phyloP scores from a whole-genome alignment of 1,284 basidiomycete genomes.

The Cryptococcus sp. region DNA sequence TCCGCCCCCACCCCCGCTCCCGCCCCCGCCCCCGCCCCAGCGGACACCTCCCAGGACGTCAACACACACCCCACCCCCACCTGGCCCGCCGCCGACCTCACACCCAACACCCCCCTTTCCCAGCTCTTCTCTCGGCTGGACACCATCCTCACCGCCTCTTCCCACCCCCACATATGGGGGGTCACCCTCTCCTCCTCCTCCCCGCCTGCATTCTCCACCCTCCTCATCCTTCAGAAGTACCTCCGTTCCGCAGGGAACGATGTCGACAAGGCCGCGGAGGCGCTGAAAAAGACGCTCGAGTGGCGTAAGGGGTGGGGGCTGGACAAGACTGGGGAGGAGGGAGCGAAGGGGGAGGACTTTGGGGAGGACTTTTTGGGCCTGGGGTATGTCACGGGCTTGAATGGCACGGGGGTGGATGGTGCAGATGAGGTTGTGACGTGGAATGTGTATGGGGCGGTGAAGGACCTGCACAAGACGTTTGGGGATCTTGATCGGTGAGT shows the following conservation, averaged over 20 bases:
- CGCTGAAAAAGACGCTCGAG: slow-evolving; percentile 19
- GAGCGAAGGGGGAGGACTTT: slow-evolving; percentile 10
- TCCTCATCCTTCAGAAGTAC: slow-evolving; percentile 29
- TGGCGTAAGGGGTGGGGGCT: slow-evolving; percentile 29
- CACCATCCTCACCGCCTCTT: slow-evolving; percentile 16
- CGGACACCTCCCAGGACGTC: no score
- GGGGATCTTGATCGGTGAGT: slow-evolving; percentile 26
- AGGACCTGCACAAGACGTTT: slow-evolving; percentile 21
- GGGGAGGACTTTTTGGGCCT: slow-evolving; percentile 18
- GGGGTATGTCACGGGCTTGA: slow-evolving; percentile 21
- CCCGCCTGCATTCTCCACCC: slow-evolving; percentile 15
- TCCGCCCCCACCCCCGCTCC: no score
- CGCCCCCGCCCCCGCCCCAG: no score
- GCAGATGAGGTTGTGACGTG: slow-evolving; percentile 22
- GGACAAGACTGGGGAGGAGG: slow-evolving; percentile 4
- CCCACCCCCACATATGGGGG: slow-evolving; percentile 26
- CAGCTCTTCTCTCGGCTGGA: slow-evolving; percentile 16
- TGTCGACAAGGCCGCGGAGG: slow-evolving; percentile 15
- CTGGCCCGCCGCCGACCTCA: slow-evolving; percentile 17
- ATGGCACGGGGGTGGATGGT: slow-evolving; percentile 8
- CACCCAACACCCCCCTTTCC: slow-evolving; percentile 19
- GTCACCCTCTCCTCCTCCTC: slow-evolving; percentile 17
- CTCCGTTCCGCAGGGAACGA: slow-evolving; percentile 21
- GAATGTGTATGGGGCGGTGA: slow-evolving; percentile 32
- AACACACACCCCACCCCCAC: not conserved